Evolutionary conservation across 2,329 filamentous ascomycete genomes (phyloP).

Genomic region (Knoxdaviesia capensis): DNA sequence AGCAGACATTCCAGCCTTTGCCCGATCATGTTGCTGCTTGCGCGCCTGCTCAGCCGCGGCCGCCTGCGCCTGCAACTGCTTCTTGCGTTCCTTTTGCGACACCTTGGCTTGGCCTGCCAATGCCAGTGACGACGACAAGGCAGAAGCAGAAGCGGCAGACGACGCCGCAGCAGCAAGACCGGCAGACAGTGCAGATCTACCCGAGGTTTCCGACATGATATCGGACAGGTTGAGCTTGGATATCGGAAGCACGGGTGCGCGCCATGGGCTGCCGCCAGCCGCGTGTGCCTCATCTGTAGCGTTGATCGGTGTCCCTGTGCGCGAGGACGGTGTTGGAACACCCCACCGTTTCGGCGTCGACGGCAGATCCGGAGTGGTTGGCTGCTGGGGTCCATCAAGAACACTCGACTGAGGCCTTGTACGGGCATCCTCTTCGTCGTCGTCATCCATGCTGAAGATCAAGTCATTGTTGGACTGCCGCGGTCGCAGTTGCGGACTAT

Average conservation of each 20-base stretch:
- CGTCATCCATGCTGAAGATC: slow-evolving; percentile 91
- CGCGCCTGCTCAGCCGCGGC: slow-evolving; percentile 2
- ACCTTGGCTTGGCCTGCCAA: slow-evolving; percentile 28
- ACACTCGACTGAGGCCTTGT: neutral
- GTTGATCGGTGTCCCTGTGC: no score
- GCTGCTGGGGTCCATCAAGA: no score
- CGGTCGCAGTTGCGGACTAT: slow-evolving; percentile 46
- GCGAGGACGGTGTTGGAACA: no score
- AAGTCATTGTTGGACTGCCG: slow-evolving; percentile 54
- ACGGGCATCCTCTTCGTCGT: slow-evolving; percentile 16
- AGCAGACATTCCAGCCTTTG: no score
- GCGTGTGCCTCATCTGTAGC: neutral
- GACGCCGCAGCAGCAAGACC: slow-evolving; percentile 21
- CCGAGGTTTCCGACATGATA: slow-evolving; percentile 45
- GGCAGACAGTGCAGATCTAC: slow-evolving; percentile 31
- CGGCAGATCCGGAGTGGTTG: no score
- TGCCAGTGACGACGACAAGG: no score
- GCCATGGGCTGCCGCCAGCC: slow-evolving; percentile 25
- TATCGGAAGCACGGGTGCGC: slow-evolving; percentile 26
- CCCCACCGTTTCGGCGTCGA: no score
- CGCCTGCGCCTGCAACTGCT: slow-evolving; percentile 49
- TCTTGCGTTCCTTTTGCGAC: slow-evolving; percentile 86
- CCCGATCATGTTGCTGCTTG: no score
- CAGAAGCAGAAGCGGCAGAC: no score
- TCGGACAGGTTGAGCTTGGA: slow-evolving; percentile 54